Conservation (phyloP, 2,329 filamentous ascomycete species). For the Cytospora piceicola region DNA sequence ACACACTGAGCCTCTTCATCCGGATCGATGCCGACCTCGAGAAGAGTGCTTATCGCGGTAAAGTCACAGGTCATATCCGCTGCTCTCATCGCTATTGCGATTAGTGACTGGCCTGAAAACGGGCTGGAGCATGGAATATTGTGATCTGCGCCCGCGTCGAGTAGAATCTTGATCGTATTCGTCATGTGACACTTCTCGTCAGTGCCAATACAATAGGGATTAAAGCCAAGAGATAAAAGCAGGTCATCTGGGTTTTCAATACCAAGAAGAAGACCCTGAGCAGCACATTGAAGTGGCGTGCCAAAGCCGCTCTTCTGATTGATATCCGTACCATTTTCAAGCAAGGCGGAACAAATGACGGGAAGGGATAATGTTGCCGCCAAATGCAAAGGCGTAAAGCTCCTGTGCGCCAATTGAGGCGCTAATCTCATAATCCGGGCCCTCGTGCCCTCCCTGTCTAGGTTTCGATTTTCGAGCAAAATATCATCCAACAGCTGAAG, state of each 20-base stretch:
- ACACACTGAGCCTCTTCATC: not conserved
- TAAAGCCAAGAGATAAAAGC: too few relatives aligned
- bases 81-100: not conserved
- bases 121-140: not conserved
- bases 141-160: not conserved
- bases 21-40: not conserved
- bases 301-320: not conserved
- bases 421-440: not conserved
- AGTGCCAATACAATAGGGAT: too few relatives aligned
- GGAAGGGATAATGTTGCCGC: constrained; percentile 3
- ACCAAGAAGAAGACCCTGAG: not conserved
- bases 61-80: not conserved
- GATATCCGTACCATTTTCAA: not conserved
- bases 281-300: constrained; percentile 6
- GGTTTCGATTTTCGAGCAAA: too few relatives aligned
- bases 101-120: not conserved
- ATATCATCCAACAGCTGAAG: not conserved
- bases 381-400: constrained; percentile 11
- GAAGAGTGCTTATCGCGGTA: not conserved
- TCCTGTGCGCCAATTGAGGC: not conserved
- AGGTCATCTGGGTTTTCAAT: too few relatives aligned
- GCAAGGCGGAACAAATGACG: not conserved
- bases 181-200: too few relatives aligned
- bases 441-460: too few relatives aligned
- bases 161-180: not conserved